A percentile compares a stretch with the other conserved stretches of the same genome.
phyloP scores from a whole-genome alignment of 768 basidiomycete genomes.

The Leccinum subgranulosum region DNA sequence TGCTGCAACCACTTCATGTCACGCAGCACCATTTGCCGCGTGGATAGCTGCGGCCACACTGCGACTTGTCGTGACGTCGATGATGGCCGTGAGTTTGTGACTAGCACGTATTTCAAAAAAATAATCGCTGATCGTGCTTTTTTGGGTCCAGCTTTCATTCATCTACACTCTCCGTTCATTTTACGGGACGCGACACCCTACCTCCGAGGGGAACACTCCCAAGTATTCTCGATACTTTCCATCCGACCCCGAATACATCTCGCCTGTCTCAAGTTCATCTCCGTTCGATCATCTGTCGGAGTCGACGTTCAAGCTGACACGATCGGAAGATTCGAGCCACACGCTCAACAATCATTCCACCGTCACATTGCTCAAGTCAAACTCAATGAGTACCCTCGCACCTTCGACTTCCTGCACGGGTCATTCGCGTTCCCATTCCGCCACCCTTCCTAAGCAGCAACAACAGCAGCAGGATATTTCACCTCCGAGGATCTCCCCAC shows the following conservation, averaged over 20 bases:
- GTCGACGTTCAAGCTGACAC: conserved; percentile 10
- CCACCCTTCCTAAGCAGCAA: conserved; percentile 1
- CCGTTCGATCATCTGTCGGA: conserved; percentile 10
- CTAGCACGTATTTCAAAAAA: neutral
- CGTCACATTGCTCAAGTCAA: conserved; percentile 22
- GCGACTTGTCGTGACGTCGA: conserved; percentile 51
- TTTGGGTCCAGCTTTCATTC: conserved; percentile 22
- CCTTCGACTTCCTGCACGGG: conserved; percentile 26
- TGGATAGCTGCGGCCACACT: conserved; percentile 56
- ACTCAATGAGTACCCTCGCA: conserved; percentile 27
- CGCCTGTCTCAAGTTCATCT: conserved; percentile 15
- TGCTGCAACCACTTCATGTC: conserved; percentile 17
- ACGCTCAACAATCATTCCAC: conserved; percentile 18
- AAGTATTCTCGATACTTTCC: conserved; percentile 17
- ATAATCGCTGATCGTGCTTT: conserved; percentile 3
- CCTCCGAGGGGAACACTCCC: neutral
- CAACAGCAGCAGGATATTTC: neutral
- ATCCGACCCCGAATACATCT: conserved; percentile 20
- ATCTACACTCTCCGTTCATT: conserved; percentile 18
- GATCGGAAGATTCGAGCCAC: conserved; percentile 18
- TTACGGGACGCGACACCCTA: conserved; percentile 17
- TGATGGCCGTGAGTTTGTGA: conserved; percentile 48
- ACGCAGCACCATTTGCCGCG: conserved; percentile 34
- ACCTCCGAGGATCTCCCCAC: conserved; percentile 15
- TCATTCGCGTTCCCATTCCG: conserved; percentile 17